Percentiles rank a stretch among this genome's conserved stretches.
Conservation (phyloP, 106 monocot genomes). For the Dendrobium chrysotoxum region DNA sequence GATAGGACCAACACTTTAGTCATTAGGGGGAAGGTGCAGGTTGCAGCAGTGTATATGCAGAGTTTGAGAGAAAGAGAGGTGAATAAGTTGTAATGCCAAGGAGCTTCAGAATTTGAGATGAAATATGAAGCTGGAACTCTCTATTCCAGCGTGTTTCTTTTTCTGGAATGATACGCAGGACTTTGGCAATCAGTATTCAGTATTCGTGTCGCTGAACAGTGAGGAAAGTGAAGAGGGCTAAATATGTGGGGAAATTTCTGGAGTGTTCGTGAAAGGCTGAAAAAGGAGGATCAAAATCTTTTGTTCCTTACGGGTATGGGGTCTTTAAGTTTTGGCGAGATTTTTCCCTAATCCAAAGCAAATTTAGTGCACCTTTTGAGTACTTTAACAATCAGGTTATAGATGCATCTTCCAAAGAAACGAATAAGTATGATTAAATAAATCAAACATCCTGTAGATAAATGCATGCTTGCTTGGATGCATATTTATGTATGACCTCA, state of each 20-base stretch:
- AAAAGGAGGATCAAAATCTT: neutral
- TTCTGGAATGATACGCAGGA: neutral
- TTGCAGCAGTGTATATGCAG: neutral
- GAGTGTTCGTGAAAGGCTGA: neutral
- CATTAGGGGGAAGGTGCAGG: neutral
- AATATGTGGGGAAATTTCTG: neutral
- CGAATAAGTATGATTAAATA: neutral
- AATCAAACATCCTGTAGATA: neutral
- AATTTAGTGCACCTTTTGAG: neutral
- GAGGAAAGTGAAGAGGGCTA: neutral
- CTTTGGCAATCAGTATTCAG: neutral
- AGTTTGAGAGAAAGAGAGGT: neutral
- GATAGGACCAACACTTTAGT: neutral
- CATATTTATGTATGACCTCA: neutral
- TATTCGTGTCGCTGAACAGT: neutral
- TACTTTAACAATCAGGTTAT: neutral
- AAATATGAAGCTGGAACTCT: neutral
- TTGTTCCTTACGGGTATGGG: neutral
- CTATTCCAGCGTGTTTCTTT: neutral
- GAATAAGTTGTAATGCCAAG: no score
- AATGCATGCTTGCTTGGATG: neutral
- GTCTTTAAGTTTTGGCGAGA: neutral
- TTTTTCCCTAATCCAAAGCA: neutral
- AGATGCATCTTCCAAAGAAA: neutral
- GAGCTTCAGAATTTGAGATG: no score